These are phyloP conservation scores for Lentinula sp. DNA, from an alignment of 768 basidiomycete genomes.

Conservation along the genomic window DNA sequence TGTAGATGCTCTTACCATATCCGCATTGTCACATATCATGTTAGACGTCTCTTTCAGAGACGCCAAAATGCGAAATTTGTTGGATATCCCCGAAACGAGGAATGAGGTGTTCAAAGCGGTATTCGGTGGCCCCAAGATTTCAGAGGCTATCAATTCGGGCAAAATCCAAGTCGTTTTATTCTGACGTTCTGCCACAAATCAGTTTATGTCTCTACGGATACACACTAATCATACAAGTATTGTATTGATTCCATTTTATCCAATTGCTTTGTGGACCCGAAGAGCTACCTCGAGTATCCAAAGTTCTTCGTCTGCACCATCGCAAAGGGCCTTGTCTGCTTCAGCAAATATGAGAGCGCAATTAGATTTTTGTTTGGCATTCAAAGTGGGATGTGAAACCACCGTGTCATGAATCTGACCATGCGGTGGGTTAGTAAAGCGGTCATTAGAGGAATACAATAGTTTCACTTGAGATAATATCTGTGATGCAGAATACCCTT, in stretches of 20 bases:
- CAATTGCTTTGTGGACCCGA: conserved; percentile 60
- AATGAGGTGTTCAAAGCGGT: conserved; percentile 76
- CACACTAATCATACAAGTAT: conserved; percentile 13
- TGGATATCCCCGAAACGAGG: conserved; percentile 82
- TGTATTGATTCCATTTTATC: conserved; percentile 5
- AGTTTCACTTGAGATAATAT: conserved; percentile 73
- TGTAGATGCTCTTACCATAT: conserved; percentile 63
- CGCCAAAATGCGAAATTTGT: conserved; percentile 64
- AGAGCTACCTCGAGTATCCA: conserved; percentile 91
- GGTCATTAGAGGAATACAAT: background rate
- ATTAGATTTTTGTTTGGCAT: conserved; percentile 71
- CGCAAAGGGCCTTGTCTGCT: conserved; percentile 92
- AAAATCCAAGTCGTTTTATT: conserved; percentile 80
- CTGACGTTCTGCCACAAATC: conserved; percentile 25
- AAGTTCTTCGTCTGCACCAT: conserved; percentile 95
- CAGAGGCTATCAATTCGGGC: conserved; percentile 61
- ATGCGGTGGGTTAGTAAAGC: conserved; percentile 9
- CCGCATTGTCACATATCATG: conserved; percentile 79
- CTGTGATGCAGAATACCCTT: conserved; percentile 92
- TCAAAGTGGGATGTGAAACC: conserved; percentile 75
- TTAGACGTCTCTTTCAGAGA: conserved; percentile 73
- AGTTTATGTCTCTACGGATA: conserved; percentile 7
- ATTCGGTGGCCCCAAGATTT: conserved; percentile 54
- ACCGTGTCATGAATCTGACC: conserved; percentile 87
- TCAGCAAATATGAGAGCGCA: conserved; percentile 87